Evolutionary conservation across 2,329 filamentous ascomycete genomes (phyloP), one percentile per base, ranked within the genome.

Genomic region (Monilinia laxa): DNA sequence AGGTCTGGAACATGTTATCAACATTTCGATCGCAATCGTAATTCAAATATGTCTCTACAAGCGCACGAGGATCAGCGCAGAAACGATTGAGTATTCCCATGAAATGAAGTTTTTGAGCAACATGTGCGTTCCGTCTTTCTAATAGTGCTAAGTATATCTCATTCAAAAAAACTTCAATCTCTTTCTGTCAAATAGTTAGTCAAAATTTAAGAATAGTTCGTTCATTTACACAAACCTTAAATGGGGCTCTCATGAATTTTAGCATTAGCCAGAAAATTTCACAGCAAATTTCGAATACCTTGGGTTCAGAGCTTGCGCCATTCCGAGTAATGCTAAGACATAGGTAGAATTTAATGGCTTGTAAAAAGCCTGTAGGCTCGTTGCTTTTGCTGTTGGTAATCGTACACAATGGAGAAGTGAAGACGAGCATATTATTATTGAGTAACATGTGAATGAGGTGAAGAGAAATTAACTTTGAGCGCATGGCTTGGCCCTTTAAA

Each of bases 191-290:
- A 38, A n/a, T 67, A 59, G 56, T 69, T 62, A 72, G 56, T n/a
- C 51, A 18, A 55, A 3, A 7, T 51, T n/a, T 45, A 54, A 6
- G 11, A 3, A 25, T 53, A 54, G 31, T 54, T 14, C 5, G 59
- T 25, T 16, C 16, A 20, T 38, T 11, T 2, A 11, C 49, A 79
- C 83, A 68, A 75, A 90, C 90, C 88, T 99, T 99, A 79, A 99
- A 90, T 70, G 93, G 90, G 2, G 95, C 90, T 69, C 96, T 87
- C 87, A 99, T 90, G 73, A 92, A 90, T 77, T 96, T 96, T 54
- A 97, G 81, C 89, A 97, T 97, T 67, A 98, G 83, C 93, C 93
- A 99, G 77, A 99, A 99, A 40, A 98, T 96, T 77, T 99, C 95
- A 74, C 91, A 93, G 77, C 92, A 94, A 53, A 98, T 92, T 75